Conservation (phyloP, 148 eudicot genomes). For the Spergularia marina region DNA sequence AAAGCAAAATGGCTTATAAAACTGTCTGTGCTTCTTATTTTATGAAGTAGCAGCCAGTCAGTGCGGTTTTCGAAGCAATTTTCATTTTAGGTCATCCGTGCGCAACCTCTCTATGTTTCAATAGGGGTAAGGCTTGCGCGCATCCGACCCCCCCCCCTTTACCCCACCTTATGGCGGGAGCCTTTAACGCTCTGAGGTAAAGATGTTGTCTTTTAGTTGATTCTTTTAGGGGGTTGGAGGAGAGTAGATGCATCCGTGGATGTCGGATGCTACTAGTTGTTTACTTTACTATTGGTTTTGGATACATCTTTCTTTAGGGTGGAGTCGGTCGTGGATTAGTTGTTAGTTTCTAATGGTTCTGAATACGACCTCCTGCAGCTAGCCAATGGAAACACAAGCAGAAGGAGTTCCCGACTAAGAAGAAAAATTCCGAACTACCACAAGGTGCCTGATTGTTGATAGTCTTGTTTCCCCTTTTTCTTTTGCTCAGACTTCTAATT, state of each 20-base stretch:
- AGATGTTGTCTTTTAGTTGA: too few relatives aligned
- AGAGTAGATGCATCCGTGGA: neutral
- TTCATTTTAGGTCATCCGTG: too few relatives aligned
- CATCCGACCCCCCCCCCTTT: too few relatives aligned
- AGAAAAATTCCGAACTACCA: constrained; percentile 57
- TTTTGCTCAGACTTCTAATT: neutral
- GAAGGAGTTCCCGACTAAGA: constrained; percentile 75
- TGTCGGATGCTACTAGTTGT: neutral
- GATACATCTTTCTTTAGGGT: constrained; percentile 3
- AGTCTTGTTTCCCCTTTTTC: neutral
- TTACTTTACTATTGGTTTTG: constrained; percentile 15
- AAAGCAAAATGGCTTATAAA: too few relatives aligned
- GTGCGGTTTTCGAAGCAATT: too few relatives aligned
- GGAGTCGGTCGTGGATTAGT: neutral
- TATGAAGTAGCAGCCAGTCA: too few relatives aligned
- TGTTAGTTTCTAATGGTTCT: constrained; percentile 16
- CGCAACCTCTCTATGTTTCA: too few relatives aligned
- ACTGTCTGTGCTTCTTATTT: too few relatives aligned
- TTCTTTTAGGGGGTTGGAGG: too few relatives aligned
- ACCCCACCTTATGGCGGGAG: too few relatives aligned
- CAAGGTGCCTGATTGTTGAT: constrained; percentile 47
- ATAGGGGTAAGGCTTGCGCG: too few relatives aligned
- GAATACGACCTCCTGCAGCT: constrained; percentile 37
- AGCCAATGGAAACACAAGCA: constrained; percentile 67
- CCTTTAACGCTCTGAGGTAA: too few relatives aligned